Evolutionary conservation across 192 early-diverging fungal genomes (phyloP).

Genomic region (Pilobolus umbonatus): DNA sequence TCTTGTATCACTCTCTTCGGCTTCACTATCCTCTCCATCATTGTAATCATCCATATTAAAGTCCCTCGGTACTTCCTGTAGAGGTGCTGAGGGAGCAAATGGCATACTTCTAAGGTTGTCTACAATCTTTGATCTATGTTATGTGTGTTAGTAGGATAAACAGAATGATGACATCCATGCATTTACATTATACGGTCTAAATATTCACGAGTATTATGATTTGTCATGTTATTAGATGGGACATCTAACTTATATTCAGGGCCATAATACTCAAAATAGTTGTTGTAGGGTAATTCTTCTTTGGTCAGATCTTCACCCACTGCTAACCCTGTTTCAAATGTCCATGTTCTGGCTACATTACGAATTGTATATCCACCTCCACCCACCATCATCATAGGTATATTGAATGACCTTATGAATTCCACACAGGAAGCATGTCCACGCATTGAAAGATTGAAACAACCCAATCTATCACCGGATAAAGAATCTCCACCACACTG

Average conservation of each 20-base stretch:
- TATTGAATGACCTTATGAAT: constrained; percentile 85
- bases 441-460: constrained; percentile 90
- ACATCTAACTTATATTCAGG: constrained; percentile 86
- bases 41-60: constrained; percentile 29
- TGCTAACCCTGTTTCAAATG: constrained; percentile 88
- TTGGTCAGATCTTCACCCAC: constrained; percentile 59
- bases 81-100: constrained; percentile 77
- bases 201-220: constrained; percentile 81
- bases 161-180: not conserved
- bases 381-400: constrained; percentile 90
- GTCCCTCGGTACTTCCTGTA: constrained; percentile 52
- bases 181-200: constrained; percentile 69
- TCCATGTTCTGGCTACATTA: constrained; percentile 92
- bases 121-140: constrained; percentile 43
- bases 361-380: constrained; percentile 98
- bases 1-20: constrained; percentile 24
- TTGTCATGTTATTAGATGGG: constrained; percentile 78
- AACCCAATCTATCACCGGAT: constrained; percentile 88
- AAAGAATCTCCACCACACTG: constrained; percentile 98
- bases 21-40: constrained; percentile 37
- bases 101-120: constrained; percentile 65
- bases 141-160: not conserved
- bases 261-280: constrained; percentile 87
- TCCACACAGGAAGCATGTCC: constrained; percentile 93
- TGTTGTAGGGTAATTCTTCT: constrained; percentile 73